Percentiles rank a stretch among this genome's conserved stretches.
These are phyloP conservation scores for Globisporangium abappressorium DNA, from an alignment of 352 stramenopile genomes.

Conservation along the genomic window DNA sequence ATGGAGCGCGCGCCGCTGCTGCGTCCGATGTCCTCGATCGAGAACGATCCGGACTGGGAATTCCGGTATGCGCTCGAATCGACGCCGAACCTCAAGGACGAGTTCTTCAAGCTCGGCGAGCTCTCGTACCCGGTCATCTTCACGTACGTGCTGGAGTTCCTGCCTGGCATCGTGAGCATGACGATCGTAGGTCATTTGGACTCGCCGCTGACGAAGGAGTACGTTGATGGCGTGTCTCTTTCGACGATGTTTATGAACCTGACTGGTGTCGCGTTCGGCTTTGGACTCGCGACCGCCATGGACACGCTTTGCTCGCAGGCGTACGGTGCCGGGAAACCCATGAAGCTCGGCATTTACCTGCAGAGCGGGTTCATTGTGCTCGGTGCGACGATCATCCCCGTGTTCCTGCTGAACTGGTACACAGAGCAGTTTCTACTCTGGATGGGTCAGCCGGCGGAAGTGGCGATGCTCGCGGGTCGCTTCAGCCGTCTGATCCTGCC, in stretches of 20 bases:
- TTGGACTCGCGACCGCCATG: constrained; percentile 82
- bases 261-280: constrained; percentile 68
- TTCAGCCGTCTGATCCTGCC: constrained; percentile 66
- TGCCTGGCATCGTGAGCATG: constrained; percentile 62
- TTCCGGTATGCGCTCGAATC: constrained; percentile 16
- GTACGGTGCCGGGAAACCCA: constrained; percentile 63
- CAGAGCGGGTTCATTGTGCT: constrained; percentile 78
- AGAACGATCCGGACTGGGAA: constrained; percentile 32
- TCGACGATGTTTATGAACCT: constrained; percentile 84
- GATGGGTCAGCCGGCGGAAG: constrained; percentile 59
- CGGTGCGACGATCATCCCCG: constrained; percentile 42
- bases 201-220: constrained; percentile 66
- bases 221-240: constrained; percentile 62
- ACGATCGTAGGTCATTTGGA: constrained; percentile 69
- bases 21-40: constrained; percentile 21
- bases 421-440: constrained; percentile 52
- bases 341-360: constrained; percentile 83
- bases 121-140: constrained; percentile 66
- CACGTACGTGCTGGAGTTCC: constrained; percentile 73
- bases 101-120: constrained; percentile 35
- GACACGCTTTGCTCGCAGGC: constrained; percentile 88
- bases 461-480: constrained; percentile 63
- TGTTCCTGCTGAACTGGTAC: constrained; percentile 79
- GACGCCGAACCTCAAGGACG: constrained; percentile 24
- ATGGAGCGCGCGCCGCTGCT: constrained; percentile 43